Evolutionary conservation across 176 grass and related monocot genomes (phyloP), one percentile per base, ranked within the genome.

Genomic region (Neostapfia colusana): DNA sequence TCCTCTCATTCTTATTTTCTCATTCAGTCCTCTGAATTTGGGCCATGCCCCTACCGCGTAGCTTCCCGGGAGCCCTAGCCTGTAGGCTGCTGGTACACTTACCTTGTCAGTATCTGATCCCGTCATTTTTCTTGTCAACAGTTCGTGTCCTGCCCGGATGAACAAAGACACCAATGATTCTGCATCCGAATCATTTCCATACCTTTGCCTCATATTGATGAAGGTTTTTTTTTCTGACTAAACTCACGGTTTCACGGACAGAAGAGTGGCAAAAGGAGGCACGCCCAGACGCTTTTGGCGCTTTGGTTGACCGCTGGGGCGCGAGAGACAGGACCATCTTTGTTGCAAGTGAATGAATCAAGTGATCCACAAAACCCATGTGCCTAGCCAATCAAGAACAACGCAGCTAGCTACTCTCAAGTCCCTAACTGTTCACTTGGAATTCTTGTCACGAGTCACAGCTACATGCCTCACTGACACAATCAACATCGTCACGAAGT

Each of bases 231-330:
- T 42, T 42, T 48, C 49, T 13, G 41, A 4, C 20, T 31, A 62
- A 35, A 34, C 28, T 61, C 40, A 37, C 53, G 15, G 5, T 46
- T 14, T 35, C 40, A 60, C 28, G 18, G 46, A 26, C 42, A 73
- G 58, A 28, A 64, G 58, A 28, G 12, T 9, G n/a, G 10, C 25
- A 57, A 11, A 53, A 54, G 3, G 24, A 31, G 37, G 10, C 15
- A n/a, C n/a, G n/a, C n/a, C n/a, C n/a, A n/a, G n/a, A 57, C 20
- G 50, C n/a, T 51, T 6, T 8, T 25, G 46, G 49, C 14, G 37
- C 38, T 57, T 76, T 65, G 58, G 58, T 87, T 77, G 79, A 87
- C 79, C 58, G 57, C 2, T 14, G 39, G 60, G 83, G 8, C 69
- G n/a, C n/a, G n/a, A n/a, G n/a, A n/a, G n/a, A 74, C 83, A 57